Evolutionary conservation across 1,139 yeast genomes (phyloP).

Genomic region (Pichia kudriavzevii): DNA sequence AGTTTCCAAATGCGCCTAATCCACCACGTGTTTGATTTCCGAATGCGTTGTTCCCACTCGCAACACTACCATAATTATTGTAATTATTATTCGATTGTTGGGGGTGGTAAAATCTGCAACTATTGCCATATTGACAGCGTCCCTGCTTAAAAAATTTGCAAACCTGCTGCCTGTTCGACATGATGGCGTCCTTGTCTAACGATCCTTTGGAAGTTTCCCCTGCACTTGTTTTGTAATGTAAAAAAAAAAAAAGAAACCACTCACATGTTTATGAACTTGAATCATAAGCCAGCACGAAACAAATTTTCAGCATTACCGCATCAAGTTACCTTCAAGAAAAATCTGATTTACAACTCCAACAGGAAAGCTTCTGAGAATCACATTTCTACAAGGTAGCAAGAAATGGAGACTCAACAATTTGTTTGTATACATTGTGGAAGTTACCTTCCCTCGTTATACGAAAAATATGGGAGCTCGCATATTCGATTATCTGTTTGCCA

Average conservation of each 20-base stretch:
- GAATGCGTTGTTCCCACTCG: background rate
- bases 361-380: too few relatives aligned
- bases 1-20: background rate
- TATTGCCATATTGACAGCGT: conserved; percentile 30
- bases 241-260: too few relatives aligned
- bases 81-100: background rate
- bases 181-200: conserved; percentile 6
- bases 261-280: too few relatives aligned
- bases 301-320: too few relatives aligned
- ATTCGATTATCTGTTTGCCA: conserved; percentile 76
- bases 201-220: too few relatives aligned
- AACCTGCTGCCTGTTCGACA: conserved; percentile 21
- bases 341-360: too few relatives aligned
- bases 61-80: conserved; percentile 1
- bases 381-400: too few relatives aligned
- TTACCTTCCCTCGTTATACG: conserved; percentile 58
- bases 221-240: too few relatives aligned
- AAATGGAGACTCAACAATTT: background rate
- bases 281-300: too few relatives aligned
- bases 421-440: conserved; percentile 82
- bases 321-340: too few relatives aligned
- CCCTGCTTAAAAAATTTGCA: conserved; percentile 37
- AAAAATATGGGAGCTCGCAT: conserved; percentile 68
- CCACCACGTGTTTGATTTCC: conserved; percentile 3
- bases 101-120: conserved; percentile 35